These are phyloP conservation scores for Graphilbum ipis-grandicollis DNA, from an alignment of 2,329 filamentous ascomycete genomes.

Conservation along the genomic window DNA sequence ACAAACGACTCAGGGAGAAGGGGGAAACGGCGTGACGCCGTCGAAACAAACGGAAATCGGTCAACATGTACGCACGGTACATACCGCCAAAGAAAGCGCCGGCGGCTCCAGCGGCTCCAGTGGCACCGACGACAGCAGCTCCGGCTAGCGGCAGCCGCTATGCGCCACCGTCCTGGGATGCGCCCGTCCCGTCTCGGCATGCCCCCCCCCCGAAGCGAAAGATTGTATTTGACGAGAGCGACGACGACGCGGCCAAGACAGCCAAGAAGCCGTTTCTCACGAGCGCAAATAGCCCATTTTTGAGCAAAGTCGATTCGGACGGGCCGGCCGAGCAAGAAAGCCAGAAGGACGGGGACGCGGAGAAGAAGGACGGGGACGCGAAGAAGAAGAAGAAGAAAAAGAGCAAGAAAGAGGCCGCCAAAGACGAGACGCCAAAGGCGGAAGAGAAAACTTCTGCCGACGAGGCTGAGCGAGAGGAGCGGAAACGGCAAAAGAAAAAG, in stretches of 20 bases:
- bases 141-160: slow-evolving; percentile 7
- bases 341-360: not conserved
- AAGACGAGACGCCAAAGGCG: slow-evolving; percentile 16
- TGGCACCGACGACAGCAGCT: slow-evolving; percentile 5
- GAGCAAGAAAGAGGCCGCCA: not conserved
- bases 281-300: no score
- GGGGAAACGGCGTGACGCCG: no score
- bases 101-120: not conserved
- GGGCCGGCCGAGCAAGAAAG: slow-evolving; percentile 3
- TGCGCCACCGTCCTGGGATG: not conserved
- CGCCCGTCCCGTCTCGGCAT: not conserved
- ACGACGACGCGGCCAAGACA: slow-evolving; percentile 1
- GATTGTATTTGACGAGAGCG: slow-evolving; percentile 13
- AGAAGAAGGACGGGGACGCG: no score
- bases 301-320: no score
- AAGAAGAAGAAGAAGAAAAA: slow-evolving; percentile 1
- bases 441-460: slow-evolving; percentile 9
- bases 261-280: no score
- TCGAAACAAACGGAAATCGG: no score
- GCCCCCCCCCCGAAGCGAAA: slow-evolving; percentile 5
- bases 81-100: slow-evolving; percentile 11
- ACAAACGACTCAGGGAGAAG: no score
- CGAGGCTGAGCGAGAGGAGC: slow-evolving; percentile 4
- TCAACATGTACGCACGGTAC: slow-evolving; percentile 19
- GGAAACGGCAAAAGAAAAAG: not conserved